Base-by-base conservation (phyloP, 805 yeast species). In the Naumovozyma castellii region DNA sequence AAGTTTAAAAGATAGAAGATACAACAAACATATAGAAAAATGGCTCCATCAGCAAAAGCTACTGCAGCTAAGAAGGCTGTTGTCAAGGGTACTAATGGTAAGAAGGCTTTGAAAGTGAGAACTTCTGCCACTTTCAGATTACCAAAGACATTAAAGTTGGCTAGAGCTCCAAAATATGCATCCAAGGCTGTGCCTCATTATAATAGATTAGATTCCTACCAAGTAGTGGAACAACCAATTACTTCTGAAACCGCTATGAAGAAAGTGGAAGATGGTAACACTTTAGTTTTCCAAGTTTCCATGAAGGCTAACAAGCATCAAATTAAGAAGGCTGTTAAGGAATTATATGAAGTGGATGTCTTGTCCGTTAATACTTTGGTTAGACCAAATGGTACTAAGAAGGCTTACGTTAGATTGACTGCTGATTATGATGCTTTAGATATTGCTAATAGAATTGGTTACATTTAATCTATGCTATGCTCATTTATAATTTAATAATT, bases 341-440 rank as follows among this genome's bases (percentile, higher is more conserved):
- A 86, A 75, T 79, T 90, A 67, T 90, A 88, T 80, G 86, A 84
- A 67, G 97, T 88, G 64, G 97, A 90, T 57, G 90, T 83, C 59
- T 75, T 71, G 63, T 77, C 84, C 72, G 86, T 90, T 67, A 87
- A 90, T 88, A 90, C 97, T 59, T 78, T 90, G 71, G 75, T 90
- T 66, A 85, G 94, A 76, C 96, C 97, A 69, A 87, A 90, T 73
- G 97, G 97, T 72, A 83, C 96, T 77, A 90, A 90, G 85, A 90
- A 90, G 81, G 97, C 97, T 67, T 90, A 82, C 80, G 88, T 90
- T 68, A 85, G 94, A 77, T 83, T 90, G 71, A 85, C 97, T 66
- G 88, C 95, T 69, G 97, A 90, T 75, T 84, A 80, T 78, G 97
- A 90, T 75, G 97, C 97, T 71, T 83, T 90, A 69, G 97, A 90